These are phyloP conservation scores for Paecilomyces variotii DNA, from an alignment of 2,329 filamentous ascomycete species.

Conservation along the genomic window DNA sequence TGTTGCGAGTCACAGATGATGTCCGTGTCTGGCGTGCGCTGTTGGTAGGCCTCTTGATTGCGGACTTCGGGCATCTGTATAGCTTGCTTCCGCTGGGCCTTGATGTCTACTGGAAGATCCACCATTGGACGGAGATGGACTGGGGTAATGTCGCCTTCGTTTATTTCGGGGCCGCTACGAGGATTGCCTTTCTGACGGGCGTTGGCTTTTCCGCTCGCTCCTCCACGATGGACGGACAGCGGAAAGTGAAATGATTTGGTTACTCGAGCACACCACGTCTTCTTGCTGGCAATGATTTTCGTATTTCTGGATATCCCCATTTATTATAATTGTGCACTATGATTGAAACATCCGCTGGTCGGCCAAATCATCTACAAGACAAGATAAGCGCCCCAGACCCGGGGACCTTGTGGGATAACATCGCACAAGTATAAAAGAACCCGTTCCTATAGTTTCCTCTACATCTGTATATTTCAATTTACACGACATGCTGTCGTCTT, in stretches of 20 bases:
- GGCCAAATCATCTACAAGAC: not conserved
- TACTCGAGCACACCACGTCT: too few relatives aligned
- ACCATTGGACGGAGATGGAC: conserved; percentile 59
- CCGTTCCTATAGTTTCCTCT: not conserved
- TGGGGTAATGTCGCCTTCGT: conserved; percentile 64
- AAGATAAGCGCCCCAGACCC: not conserved
- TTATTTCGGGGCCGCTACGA: conserved; percentile 55
- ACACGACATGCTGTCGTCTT: not conserved
- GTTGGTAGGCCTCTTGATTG: conserved; percentile 59
- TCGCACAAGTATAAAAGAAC: not conserved
- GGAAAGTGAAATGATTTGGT: not conserved
- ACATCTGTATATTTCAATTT: not conserved
- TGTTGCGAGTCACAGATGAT: conserved; percentile 62
- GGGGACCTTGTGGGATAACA: not conserved
- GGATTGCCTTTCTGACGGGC: conserved; percentile 52
- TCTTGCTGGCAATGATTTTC: too few relatives aligned
- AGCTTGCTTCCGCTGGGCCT: conserved; percentile 53
- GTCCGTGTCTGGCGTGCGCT: conserved; percentile 62
- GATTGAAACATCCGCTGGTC: not conserved
- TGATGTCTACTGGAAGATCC: conserved; percentile 56
- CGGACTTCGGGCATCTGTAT: conserved; percentile 70
- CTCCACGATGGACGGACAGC: not conserved
- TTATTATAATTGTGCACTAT: not conserved
- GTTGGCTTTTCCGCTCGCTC: conserved; percentile 34
- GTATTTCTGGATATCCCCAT: not conserved